Percentiles rank a stretch among this genome's conserved stretches.
phyloP scores from a whole-genome alignment of 768 basidiomycete species.

The Hygrophorus pudorinus region DNA sequence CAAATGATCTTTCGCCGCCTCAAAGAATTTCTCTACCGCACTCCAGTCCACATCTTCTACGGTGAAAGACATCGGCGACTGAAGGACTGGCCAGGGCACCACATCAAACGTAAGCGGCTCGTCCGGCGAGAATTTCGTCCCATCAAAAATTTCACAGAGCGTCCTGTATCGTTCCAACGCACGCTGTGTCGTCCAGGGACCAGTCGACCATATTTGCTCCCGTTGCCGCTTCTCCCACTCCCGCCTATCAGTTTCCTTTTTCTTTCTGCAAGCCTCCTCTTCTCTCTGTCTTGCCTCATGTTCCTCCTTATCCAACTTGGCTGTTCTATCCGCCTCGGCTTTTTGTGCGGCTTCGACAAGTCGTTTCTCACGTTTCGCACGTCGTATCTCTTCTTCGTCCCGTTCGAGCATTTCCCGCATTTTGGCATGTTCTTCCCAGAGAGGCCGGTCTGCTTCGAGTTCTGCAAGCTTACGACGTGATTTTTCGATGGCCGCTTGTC shows the following conservation, averaged over 20 bases:
- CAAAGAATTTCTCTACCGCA: slow-evolving; percentile 65
- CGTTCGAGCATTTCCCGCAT: slow-evolving; percentile 33
- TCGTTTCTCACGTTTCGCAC: slow-evolving; percentile 25
- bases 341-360: slow-evolving; percentile 9
- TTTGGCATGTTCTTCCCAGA: slow-evolving; percentile 49
- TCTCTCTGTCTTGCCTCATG: slow-evolving; percentile 18
- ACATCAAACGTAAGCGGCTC: slow-evolving; percentile 47
- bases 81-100: slow-evolving; percentile 71
- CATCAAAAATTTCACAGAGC: slow-evolving; percentile 55
- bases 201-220: slow-evolving; percentile 47
- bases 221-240: slow-evolving; percentile 33
- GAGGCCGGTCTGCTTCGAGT: slow-evolving; percentile 50
- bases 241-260: slow-evolving; percentile 21
- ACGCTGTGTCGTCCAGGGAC: slow-evolving; percentile 52
- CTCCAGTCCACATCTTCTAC: slow-evolving; percentile 64
- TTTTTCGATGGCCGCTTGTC: slow-evolving; percentile 41
- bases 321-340: slow-evolving; percentile 18
- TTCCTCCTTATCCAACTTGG: slow-evolving; percentile 14
- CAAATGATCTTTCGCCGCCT: slow-evolving; percentile 39
- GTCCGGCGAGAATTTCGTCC: slow-evolving; percentile 40
- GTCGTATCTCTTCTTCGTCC: slow-evolving; percentile 31
- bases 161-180: slow-evolving; percentile 63
- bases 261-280: slow-evolving; percentile 15
- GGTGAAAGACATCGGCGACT: slow-evolving; percentile 38
- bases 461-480: slow-evolving; percentile 61